A percentile compares a stretch with the other conserved stretches of the same genome.
Conservation (phyloP, 2,329 filamentous ascomycete genomes). For the Monascus ruber region DNA sequence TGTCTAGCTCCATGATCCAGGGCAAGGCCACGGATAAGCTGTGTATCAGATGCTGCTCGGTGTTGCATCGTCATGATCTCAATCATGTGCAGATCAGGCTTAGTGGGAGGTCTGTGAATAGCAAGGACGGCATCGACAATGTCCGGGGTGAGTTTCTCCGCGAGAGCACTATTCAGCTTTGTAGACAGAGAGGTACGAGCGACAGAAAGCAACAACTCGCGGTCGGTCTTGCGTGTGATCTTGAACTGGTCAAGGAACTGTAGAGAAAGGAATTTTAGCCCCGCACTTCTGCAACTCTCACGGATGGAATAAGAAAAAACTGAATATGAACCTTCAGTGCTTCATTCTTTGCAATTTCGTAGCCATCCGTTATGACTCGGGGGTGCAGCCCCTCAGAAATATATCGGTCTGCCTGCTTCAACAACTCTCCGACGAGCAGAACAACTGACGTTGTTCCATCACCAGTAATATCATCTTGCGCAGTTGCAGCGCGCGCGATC, state of each 20-base stretch:
- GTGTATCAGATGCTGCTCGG: conserved; percentile 86
- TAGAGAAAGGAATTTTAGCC: conserved; percentile 6
- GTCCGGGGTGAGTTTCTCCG: conserved; percentile 80
- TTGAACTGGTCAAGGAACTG: conserved; percentile 94
- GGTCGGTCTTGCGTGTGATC: conserved; percentile 73
- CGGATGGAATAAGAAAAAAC: conserved; percentile 1
- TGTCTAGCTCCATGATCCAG: conserved; percentile 93
- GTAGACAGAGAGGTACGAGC: conserved; percentile 90
- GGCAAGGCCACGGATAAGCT: conserved; percentile 84
- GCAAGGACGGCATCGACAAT: conserved; percentile 94
- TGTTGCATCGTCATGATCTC: conserved; percentile 99
- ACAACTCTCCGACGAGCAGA: conserved; percentile 82
- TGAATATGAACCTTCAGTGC: conserved; percentile 58
- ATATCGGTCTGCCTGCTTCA: conserved; percentile 95
- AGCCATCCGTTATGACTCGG: conserved; percentile 91
- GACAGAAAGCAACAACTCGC: conserved; percentile 85
- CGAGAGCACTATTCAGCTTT: conserved; percentile 82
- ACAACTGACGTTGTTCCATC: conserved; percentile 97
- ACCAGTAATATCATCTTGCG: conserved; percentile 95
- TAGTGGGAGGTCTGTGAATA: conserved; percentile 78
- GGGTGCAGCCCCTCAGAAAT: conserved; percentile 96
- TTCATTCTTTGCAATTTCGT: conserved; percentile 91
- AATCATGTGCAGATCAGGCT: conserved; percentile 97
- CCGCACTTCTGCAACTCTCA: not conserved
- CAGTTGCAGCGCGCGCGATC: conserved; percentile 75